phyloP scores from a whole-genome alignment of 202 grass and related monocot species.

The Cymbopogon flexuosus region DNA sequence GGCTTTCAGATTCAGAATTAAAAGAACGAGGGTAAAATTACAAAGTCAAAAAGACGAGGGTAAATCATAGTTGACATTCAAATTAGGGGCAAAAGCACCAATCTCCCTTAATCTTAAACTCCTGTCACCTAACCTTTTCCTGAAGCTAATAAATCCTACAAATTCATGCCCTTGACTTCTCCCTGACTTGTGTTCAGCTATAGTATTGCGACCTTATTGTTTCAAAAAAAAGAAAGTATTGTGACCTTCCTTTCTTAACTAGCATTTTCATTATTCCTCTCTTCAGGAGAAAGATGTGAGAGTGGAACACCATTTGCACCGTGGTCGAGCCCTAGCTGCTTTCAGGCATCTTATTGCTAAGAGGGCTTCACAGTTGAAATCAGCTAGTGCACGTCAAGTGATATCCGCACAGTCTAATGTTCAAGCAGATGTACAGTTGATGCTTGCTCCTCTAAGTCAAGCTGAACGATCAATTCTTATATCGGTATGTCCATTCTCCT shows the following conservation, averaged over 20 bases:
- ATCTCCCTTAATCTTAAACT: not conserved
- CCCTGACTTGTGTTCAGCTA: slow-evolving; percentile 2
- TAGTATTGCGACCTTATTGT: not conserved
- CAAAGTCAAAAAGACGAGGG: not conserved
- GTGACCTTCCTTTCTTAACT: slow-evolving; percentile 1
- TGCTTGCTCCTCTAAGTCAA: slow-evolving; percentile 83
- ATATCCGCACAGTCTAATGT: slow-evolving; percentile 64
- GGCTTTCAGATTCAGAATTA: not conserved
- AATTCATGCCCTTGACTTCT: not conserved
- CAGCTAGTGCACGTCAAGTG: slow-evolving; percentile 54
- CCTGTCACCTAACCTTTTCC: not conserved
- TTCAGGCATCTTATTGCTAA: slow-evolving; percentile 81
- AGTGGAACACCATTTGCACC: slow-evolving; percentile 86
- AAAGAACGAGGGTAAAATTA: too few species aligned
- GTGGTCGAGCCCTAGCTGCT: slow-evolving; percentile 78
- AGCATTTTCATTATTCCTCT: slow-evolving; percentile 3
- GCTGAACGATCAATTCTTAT: slow-evolving; percentile 74
- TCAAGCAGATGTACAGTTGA: slow-evolving; percentile 63
- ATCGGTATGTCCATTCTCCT: slow-evolving; percentile 60
- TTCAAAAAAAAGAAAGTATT: not conserved
- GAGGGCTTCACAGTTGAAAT: slow-evolving; percentile 79
- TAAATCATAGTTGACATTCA: not conserved
- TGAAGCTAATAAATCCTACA: slow-evolving; percentile 19
- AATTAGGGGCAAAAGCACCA: not conserved
- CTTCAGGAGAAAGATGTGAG: slow-evolving; percentile 83